These are phyloP conservation scores for Amylocystis lapponica DNA, from an alignment of 768 basidiomycete genomes.

Conservation along the genomic window DNA sequence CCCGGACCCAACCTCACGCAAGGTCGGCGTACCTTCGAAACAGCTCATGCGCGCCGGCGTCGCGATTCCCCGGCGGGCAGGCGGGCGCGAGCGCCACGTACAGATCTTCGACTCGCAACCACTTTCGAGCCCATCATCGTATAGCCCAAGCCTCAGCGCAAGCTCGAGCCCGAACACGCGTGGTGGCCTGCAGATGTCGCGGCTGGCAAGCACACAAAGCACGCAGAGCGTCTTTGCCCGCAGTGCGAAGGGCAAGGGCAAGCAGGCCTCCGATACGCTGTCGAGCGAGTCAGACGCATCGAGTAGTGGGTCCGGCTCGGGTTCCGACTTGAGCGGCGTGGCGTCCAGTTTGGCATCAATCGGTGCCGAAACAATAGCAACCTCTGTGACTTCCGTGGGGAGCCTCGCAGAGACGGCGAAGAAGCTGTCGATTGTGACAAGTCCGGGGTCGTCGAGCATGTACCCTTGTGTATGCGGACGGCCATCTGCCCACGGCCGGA, in stretches of 20 bases:
- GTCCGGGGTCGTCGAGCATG: constrained; percentile 5
- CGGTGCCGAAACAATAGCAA: constrained; percentile 10
- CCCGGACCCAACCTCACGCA: constrained; percentile 69
- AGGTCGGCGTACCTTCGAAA: constrained; percentile 76
- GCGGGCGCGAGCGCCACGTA: constrained; percentile 53
- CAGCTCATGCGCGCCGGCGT: constrained; percentile 54
- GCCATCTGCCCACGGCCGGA: no score
- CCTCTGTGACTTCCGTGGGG: constrained; percentile 24
- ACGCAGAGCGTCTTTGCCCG: constrained; percentile 1
- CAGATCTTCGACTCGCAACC: constrained; percentile 84
- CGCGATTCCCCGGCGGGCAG: constrained; percentile 49
- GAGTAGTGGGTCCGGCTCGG: constrained; percentile 17
- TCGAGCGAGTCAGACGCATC: constrained; percentile 16
- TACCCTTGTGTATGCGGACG: constrained; percentile 11
- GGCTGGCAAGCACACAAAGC: constrained; percentile 16
- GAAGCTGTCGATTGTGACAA: constrained; percentile 15
- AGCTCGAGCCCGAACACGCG: constrained; percentile 22
- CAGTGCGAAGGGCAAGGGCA: constrained; percentile 11
- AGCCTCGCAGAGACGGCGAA: constrained; percentile 19
- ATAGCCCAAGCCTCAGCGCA: constrained; percentile 24
- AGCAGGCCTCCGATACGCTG: constrained; percentile 5
- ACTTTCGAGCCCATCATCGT: constrained; percentile 47
- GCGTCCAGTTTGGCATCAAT: no score
- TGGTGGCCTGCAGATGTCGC: constrained; percentile 19
- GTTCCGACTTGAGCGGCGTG: constrained; percentile 13